Base-by-base conservation (phyloP, 768 basidiomycete species). In the Mrakia hoshinonis region DNA sequence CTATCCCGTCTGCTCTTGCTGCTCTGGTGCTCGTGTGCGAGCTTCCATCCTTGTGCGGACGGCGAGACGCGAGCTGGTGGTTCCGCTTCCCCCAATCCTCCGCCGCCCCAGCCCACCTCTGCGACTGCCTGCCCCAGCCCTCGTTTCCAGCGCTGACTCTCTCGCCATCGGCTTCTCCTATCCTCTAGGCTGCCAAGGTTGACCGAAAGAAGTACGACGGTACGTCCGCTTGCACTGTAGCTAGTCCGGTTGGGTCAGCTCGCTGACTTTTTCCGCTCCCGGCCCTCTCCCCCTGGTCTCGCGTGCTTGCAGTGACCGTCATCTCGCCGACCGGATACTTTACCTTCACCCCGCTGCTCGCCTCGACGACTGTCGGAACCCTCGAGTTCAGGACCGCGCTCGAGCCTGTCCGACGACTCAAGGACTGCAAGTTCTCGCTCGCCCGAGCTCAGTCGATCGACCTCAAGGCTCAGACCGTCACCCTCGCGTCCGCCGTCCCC, bases 341-440 rank as follows among this genome's bases (percentile, higher is more conserved):
- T 39, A 72, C 74, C 36, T 75, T 76, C 69, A 76, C 75, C 2
- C 75, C 76, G 1, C 70, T 77, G 1, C 70, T 76, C n/a, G 74
- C 76, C 5, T 67, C 64, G 13, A 70, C 88, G 70, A 85, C 89
- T 4, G 89, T 91, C 31, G 92, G 92, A 3, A 92, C 91, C 7
- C 81, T 94, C 60, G 90, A 92, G 74, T 91, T 88, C 76, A 82
- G 90, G 31, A 87, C 87, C 75, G 87, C 89, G 0, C 82, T 91
- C 43, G 91, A 93, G 79, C 86, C 90, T 1, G 90, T 91, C 63
- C 75, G 87, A 15, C 73, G 75, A 0, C 77, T 76, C 58, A 70
- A 74, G 61, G 63, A 75, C 29, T 67, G 80, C 31, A 61, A 51
- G 48, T 61, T 31, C 18, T 51, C 54, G 15, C 55, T 47, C 64